Base-by-base conservation (phyloP, 257 asterid species). In the Przewalskia tangutica region DNA sequence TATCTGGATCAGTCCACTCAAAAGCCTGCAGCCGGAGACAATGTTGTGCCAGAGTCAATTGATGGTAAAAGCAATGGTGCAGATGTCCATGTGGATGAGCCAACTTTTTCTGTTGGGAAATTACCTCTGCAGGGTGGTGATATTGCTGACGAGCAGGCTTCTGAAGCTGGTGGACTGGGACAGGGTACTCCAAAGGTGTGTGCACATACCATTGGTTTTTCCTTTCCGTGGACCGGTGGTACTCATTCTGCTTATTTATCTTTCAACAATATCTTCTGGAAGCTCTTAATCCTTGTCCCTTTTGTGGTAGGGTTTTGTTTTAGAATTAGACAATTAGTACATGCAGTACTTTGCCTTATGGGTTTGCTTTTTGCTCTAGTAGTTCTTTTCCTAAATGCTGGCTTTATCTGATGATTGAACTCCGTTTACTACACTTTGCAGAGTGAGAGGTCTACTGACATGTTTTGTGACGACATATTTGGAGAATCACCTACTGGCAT, bases 391-490 rank as follows among this genome's bases (percentile, higher is more conserved):
- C 11, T 71, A 48, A 71, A 71, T 46, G 59, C 79, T 71, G 60
- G 59, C 60, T 73, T 73, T 23, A 51, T 66, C 64, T 82, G 77
- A 56, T 79, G 71, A 66, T 80, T 81, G 79, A 80, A 59, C 36
- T 80, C 77, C 44, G 38, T 82, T 82, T 42, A 14, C 83, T 34
- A 18, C 70, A 76, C 48, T 36, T 32, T 90, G 90, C 97, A 95
- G 99, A 93, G 98, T 77, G 97, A 95, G 88, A 88, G 93, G 85
- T 87, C 92, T 0, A 78, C 83, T 78, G 98, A 93, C 86, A 91
- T 95, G 95, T 95, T 95, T 82, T 83, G 91, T 84, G 99, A 93
- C 88, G 98, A 95, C 90, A 95, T 95, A 76, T 95, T 95, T 91
- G 99, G 98, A 83, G 99, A 95, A 77, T 95, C 99, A 0, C 98